phyloP scores from a whole-genome alignment of 176 grass and related monocot genomes.

The Triticum aestivum region DNA sequence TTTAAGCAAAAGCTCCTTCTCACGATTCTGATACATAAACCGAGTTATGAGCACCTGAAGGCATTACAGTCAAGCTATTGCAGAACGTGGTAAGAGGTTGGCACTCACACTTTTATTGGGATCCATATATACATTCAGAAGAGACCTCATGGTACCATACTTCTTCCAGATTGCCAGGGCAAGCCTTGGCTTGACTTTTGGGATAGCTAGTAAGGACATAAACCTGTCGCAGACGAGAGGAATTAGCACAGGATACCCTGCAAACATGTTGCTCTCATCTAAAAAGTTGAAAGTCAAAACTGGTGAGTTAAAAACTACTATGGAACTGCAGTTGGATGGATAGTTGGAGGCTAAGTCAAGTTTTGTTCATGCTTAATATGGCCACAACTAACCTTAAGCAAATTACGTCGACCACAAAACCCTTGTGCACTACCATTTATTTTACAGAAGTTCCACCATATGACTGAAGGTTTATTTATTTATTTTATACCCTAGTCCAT shows the following conservation, averaged over 20 bases:
- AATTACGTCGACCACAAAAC: not conserved
- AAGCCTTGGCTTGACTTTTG: constrained; percentile 49
- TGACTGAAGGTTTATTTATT: not conserved
- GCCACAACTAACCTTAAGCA: not conserved
- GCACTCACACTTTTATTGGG: constrained; percentile 63
- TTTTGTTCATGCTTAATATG: not conserved
- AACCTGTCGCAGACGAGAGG: constrained; percentile 48
- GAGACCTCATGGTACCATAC: constrained; percentile 73
- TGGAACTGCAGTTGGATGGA: not conserved
- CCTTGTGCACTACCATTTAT: not conserved
- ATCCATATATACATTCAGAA: constrained; percentile 90
- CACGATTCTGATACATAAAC: constrained; percentile 42
- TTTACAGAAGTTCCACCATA: not conserved
- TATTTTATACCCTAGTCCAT: not conserved
- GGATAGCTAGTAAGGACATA: constrained; percentile 81
- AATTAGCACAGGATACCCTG: not conserved
- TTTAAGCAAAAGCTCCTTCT: constrained; percentile 78
- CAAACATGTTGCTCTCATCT: not conserved
- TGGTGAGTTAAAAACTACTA: not conserved
- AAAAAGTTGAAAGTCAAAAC: not conserved
- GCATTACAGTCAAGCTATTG: not conserved
- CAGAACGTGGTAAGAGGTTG: not conserved
- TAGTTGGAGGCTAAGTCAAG: not conserved
- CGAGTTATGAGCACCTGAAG: not conserved
- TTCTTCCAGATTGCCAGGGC: constrained; percentile 76